Conservation (phyloP, 169 alveolate genomes). For the Eimeria maxima region DNA sequence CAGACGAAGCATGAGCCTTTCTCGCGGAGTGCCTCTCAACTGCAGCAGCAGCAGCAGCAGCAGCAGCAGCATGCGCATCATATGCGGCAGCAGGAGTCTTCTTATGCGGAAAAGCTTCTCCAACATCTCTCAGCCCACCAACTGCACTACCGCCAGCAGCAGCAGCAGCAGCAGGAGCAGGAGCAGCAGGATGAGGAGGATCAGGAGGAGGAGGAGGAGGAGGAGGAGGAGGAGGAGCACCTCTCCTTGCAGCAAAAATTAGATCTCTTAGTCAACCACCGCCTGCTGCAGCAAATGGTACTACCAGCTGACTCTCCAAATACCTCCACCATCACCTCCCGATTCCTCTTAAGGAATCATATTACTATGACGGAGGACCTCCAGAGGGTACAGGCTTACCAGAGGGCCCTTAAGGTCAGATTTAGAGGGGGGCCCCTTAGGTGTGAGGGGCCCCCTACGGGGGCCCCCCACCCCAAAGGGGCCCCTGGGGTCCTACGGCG, state of each 20-base stretch:
- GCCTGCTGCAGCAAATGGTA: slow-evolving; percentile 71
- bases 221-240: no score
- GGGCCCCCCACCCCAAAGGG: no score
- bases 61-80: neutral
- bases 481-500: no score
- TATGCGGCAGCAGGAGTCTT: no score
- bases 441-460: no score
- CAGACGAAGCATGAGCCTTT: no score
- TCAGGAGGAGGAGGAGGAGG: no score
- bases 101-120: no score
- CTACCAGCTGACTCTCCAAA: slow-evolving; percentile 18
- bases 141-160: no score
- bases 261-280: slow-evolving; percentile 13
- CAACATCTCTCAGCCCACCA: no score
- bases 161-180: neutral
- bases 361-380: slow-evolving; percentile 72
- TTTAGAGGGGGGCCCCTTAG: neutral
- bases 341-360: slow-evolving; percentile 74
- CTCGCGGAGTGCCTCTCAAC: no score
- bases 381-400: slow-evolving; percentile 71
- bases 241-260: neutral
- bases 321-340: slow-evolving; percentile 74
- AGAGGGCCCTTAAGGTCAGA: slow-evolving; percentile 47
- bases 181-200: neutral
- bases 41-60: neutral